Evolutionary conservation across 192 early-diverging fungal genomes (phyloP), one percentile per base, ranked within the genome.

Genomic region (Umbelopsis isabellina): DNA sequence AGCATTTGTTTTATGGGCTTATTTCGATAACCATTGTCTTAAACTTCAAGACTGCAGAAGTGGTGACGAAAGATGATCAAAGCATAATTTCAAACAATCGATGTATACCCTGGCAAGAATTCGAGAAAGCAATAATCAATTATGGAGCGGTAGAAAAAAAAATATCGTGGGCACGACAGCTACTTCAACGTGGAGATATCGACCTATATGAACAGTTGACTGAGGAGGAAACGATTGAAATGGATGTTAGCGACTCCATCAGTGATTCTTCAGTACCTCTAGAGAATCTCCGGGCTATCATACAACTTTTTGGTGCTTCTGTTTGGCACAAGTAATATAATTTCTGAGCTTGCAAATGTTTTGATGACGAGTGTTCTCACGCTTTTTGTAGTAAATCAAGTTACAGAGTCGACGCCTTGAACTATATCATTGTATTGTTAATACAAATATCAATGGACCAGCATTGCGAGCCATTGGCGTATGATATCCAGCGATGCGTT

Each of bases 51-150:
- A 41, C 2, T 41, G 5, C 10, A 41, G 37, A 41, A 41, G 37
- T 10, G 1, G 37, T 41, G 6, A 41, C 37, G 10, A 41, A 41
- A 41, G 37, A 10, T 41, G 37, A 6, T 1, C 37, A 41, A 41
- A 41, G 37, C 37, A 41, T 41, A 41, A 41, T 41, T 6, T 13
- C 48, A 35, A 61, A 15, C 16, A 16, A 35, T 15, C 12, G 55
- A 16, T 22, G 23, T n/a, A 61, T 61, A 4, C 55, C 55, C 4
- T 61, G 55, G 55, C 55, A 61, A 61, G 55, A 61, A 35, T 61
- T 61, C 15, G 27, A 61, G 33, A 25, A 61, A 4, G 55, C 33
- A 0, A 12, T 61, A 1, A 35, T 35, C 11, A 25, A 0, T 3
- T 61, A 61, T 35, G 55, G 55, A 35, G 55, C 55, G 5, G 27